A percentile compares a stretch with the other conserved stretches of the same genome.
phyloP scores from a whole-genome alignment of 345 rosid species.

The Lepidium aucheri region DNA sequence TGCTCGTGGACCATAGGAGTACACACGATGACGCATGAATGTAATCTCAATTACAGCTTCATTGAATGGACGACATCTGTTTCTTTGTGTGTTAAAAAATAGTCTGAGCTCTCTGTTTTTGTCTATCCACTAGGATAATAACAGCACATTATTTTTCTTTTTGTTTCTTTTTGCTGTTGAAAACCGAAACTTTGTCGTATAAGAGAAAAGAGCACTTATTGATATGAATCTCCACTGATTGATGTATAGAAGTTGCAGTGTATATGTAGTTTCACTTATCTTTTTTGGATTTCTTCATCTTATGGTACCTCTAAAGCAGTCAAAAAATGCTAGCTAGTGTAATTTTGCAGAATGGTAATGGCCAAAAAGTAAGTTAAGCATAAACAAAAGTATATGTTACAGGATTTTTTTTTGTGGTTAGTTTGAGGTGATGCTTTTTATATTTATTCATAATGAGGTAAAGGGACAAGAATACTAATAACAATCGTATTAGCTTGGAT shows the following conservation, averaged over 20 bases:
- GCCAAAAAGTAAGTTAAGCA: not conserved
- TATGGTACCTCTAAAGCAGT: not conserved
- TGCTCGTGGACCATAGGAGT: slow-evolving; percentile 49
- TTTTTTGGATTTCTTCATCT: no score
- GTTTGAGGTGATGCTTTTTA: not conserved
- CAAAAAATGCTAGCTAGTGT: not conserved
- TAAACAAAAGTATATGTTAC: not conserved
- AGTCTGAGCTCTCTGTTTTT: slow-evolving; percentile 13
- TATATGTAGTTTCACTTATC: not conserved
- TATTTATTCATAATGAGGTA: not conserved
- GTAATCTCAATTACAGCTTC: slow-evolving; percentile 9
- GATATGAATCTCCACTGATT: not conserved
- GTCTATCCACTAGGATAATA: slow-evolving; percentile 10
- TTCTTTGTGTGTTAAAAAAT: slow-evolving; percentile 6
- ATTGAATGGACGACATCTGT: not conserved
- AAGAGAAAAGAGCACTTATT: not conserved
- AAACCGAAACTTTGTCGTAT: not conserved
- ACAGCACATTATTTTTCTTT: not conserved
- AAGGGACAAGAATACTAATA: not conserved
- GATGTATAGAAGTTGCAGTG: not conserved
- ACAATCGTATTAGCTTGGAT: not conserved
- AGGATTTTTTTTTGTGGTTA: not conserved
- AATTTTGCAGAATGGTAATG: not conserved
- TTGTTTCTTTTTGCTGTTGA: not conserved
- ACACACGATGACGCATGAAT: slow-evolving; percentile 13